Evolutionary conservation across 2,329 filamentous ascomycete species (phyloP), one percentile per base, ranked within the genome.

Genomic region (Trichothecium roseum): DNA sequence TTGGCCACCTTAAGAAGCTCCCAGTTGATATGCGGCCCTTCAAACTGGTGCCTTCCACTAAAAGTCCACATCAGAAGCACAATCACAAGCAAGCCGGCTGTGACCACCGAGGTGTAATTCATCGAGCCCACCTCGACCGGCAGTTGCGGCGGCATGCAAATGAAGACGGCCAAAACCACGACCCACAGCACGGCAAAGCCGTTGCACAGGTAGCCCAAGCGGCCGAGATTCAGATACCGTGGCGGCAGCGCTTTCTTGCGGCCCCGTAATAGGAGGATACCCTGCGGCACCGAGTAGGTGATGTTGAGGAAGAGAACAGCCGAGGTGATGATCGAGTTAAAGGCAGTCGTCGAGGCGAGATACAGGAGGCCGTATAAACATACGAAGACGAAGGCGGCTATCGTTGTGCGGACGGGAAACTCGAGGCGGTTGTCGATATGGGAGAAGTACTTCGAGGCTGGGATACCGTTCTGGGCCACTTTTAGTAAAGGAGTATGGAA

Each of bases 291-390:
- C 2, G 38, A 41, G 17, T 54, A 54, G 2, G 50, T 49, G 20
- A 56, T 46, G 24, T 53, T 55, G n/a, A 55, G 28, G 29, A 41
- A 42, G 1, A 55, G 37, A 2, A 52, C 48, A 5, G 53, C 48
- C 2, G 49, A 44, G 7, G 39, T 53, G 30, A 57, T 46, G 29
- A 57, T 55, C 0, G 53, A 55, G 36, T 55, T 57, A 40, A 56
- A 58, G 1, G 54, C 54, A 3, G 42, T 40, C 1, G 46, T 53
- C 18, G 40, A 46, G 1, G 48, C 51, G 15, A 58, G 40, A 27
- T 58, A 57, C 5, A 58, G 35, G 1, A 57, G 36, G 4, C 54
- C 54, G 24, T 56, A 58, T 4, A 56, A 18, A 26, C 37, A 34
- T 18, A 42, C 47, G 36, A 56, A 54, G 1, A 27, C 36, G 5